phyloP scores from a whole-genome alignment of 2,329 filamentous ascomycete species.

The Fusarium scirpi region DNA sequence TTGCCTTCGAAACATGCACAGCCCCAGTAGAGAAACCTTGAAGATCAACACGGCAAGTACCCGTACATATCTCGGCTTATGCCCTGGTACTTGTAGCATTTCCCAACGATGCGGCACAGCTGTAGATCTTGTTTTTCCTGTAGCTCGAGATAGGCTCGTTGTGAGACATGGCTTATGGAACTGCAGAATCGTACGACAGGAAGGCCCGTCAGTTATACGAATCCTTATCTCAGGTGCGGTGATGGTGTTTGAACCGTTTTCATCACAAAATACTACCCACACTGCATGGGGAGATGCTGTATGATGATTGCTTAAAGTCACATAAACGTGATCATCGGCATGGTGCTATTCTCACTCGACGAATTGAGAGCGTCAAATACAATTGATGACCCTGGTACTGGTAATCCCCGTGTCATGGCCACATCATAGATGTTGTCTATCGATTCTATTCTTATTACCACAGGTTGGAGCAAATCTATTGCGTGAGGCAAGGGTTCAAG shows the following conservation, averaged over 20 bases:
- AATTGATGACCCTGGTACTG: neutral
- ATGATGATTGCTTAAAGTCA: conserved; percentile 3
- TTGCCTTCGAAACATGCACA: conserved; percentile 15
- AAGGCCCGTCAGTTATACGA: conserved; percentile 4
- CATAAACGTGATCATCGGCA: neutral
- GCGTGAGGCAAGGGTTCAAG: conserved; percentile 13
- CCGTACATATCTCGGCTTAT: conserved; percentile 2
- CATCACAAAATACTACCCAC: conserved; percentile 21
- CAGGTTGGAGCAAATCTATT: conserved; percentile 22
- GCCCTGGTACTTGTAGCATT: conserved; percentile 21
- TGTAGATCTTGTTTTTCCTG: conserved; percentile 20
- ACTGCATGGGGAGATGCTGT: conserved; percentile 16
- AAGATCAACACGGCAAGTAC: conserved; percentile 30
- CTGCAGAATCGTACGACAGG: conserved; percentile 40
- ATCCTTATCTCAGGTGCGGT: conserved; percentile 18
- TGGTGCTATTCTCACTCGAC: conserved; percentile 1
- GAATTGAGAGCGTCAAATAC: neutral
- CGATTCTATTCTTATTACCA: conserved; percentile 1
- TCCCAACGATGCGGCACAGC: conserved; percentile 20
- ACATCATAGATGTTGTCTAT: conserved; percentile 3
- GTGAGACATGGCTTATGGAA: conserved; percentile 35
- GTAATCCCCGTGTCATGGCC: conserved; percentile 1
- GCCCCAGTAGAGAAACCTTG: conserved; percentile 16
- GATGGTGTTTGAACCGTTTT: conserved; percentile 10
- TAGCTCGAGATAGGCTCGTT: conserved; percentile 18